Evolutionary conservation across 2,329 filamentous ascomycete genomes (phyloP).

Genomic region (Thielaviopsis cerberus): DNA sequence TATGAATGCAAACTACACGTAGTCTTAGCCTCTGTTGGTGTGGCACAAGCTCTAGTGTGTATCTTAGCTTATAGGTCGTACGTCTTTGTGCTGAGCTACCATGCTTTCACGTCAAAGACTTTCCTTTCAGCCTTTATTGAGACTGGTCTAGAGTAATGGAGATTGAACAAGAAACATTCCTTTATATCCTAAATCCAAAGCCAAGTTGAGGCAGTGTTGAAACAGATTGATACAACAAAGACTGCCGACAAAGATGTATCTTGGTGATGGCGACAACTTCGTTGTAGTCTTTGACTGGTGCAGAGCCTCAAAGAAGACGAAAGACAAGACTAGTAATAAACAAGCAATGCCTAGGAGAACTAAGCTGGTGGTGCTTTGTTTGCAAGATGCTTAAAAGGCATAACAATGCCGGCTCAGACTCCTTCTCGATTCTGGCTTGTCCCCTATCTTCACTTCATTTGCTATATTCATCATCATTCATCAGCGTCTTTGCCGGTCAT

Average conservation of each 20-base stretch:
- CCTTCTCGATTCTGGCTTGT: neutral
- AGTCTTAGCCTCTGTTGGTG: too few species aligned
- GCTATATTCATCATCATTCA: neutral
- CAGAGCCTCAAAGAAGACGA: neutral
- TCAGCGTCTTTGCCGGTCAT: neutral
- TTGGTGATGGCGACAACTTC: neutral
- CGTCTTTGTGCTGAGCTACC: too few species aligned
- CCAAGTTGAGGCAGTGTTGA: neutral
- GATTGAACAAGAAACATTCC: too few species aligned
- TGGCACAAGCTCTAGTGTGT: too few species aligned
- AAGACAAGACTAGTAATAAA: too few species aligned
- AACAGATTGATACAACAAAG: neutral
- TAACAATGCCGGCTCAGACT: neutral
- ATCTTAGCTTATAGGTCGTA: too few species aligned
- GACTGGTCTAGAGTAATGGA: too few species aligned
- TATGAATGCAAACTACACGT: too few species aligned
- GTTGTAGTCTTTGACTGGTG: neutral
- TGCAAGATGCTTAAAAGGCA: neutral
- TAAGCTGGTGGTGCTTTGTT: neutral
- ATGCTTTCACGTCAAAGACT: too few species aligned
- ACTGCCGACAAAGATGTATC: neutral
- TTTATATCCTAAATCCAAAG: too few species aligned
- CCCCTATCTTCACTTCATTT: neutral
- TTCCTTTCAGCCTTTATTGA: too few species aligned
- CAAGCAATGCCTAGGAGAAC: neutral